phyloP scores from a whole-genome alignment of 2,329 filamentous ascomycete genomes.

The Colletotrichum tofieldiae region DNA sequence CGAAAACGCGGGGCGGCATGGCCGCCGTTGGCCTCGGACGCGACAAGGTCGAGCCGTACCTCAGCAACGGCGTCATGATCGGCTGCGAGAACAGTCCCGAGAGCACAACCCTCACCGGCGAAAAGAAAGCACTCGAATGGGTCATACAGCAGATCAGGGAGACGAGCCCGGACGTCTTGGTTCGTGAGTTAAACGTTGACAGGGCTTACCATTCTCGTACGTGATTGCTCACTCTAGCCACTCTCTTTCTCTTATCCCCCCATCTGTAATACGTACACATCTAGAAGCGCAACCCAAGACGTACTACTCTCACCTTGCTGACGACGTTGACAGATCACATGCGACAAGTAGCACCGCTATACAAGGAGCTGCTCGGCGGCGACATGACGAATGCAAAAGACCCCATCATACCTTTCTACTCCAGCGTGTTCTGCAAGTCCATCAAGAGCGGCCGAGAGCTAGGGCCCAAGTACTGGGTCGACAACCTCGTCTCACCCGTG shows the following conservation, averaged over 20 bases:
- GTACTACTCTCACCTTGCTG: neutral
- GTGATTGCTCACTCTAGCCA: neutral
- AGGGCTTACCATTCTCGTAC: slow-evolving; percentile 58
- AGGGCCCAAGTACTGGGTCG: slow-evolving; percentile 59
- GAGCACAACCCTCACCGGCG: slow-evolving; percentile 49
- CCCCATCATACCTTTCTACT: slow-evolving; percentile 43
- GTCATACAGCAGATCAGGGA: slow-evolving; percentile 49
- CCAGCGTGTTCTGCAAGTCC: slow-evolving; percentile 43
- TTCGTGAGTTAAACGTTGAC: slow-evolving; percentile 53
- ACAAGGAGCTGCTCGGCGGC: neutral
- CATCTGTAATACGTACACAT: neutral
- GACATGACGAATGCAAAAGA: neutral
- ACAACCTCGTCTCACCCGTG: slow-evolving; percentile 58
- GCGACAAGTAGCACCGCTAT: neutral
- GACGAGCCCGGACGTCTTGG: slow-evolving; percentile 49
- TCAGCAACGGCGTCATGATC: slow-evolving; percentile 47
- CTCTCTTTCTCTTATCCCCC: neutral
- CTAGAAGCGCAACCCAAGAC: neutral
- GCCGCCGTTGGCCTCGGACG: slow-evolving; percentile 55
- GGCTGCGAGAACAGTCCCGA: slow-evolving; percentile 51
- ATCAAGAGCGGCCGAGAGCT: neutral
- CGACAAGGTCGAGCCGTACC: slow-evolving; percentile 47
- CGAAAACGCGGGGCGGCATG: slow-evolving; percentile 49
- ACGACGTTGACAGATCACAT: neutral
- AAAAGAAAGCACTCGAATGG: slow-evolving; percentile 44